Base-by-base conservation (phyloP, 306 rosid genomes). In the Biancaea sappan region DNA sequence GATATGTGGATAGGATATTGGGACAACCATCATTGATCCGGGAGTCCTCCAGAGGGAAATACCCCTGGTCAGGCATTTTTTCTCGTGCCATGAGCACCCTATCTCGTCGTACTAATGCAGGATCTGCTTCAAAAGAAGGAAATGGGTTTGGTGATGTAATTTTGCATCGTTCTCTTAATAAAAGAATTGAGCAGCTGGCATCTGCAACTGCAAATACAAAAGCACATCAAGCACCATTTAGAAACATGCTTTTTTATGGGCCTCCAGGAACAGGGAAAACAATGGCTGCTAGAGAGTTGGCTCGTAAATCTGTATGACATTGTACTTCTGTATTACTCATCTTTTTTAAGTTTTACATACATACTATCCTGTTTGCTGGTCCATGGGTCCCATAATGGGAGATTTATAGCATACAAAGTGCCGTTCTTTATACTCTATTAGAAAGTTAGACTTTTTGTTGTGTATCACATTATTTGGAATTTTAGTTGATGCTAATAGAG, bases 201-300 rank as follows among this genome's bases (percentile, higher is more conserved):
- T 79, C 83, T 38, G 98, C 99, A 79, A 95, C 99, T 32, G 92
- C 97, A 31, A 92, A 95, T 84, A 95, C 99, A 58, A 95, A 95
- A 81, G 86, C 96, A 18, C 99, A 95, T 82, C 92, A 92, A 76
- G 99, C 99, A 41, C 99, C 98, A 5, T 95, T 92, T 73, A 90
- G 99, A 60, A 95, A 95, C 79, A 92, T 95, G 92, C 92, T 95
- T 74, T 95, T 95, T 76, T 95, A 95, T 82, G 98, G 99, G 19
- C 97, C 99, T 86, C 98, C 98, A 18, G 99, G 99, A 82, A 95
- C 99, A 47, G 99, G 99, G 73, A 95, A 95, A 71, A 95, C 99
- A 61, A 90, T 95, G 99, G 99, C 97, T 52, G 99, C 99, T 26
- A 86, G 99, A 80, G 98, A 92, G 85, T 72, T 95, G 77, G 99